Evolutionary conservation across 495 filamentous ascomycete genomes (phyloP).

Genomic region (Darksidea phi): DNA sequence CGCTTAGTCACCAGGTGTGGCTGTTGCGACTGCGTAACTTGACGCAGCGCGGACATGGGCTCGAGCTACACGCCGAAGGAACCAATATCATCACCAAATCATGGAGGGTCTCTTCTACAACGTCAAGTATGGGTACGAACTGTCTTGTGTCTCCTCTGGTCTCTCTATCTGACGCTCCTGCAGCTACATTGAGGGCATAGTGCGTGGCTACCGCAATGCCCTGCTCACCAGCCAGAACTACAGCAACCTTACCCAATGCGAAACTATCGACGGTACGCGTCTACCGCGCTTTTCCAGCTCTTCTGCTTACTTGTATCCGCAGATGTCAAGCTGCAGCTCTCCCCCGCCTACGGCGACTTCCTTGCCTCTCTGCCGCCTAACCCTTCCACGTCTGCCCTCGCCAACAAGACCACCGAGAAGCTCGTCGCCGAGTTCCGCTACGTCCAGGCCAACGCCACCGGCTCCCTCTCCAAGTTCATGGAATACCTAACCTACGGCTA

Average conservation of each 20-base stretch:
- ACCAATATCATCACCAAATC: constrained; percentile 5
- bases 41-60: too few species aligned
- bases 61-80: too few species aligned
- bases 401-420: constrained; percentile 95
- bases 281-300: background rate
- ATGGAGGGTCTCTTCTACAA: constrained; percentile 99
- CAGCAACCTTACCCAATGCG: constrained; percentile 95
- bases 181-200: constrained; percentile 94
- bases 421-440: constrained; percentile 97
- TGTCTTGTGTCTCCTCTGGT: background rate
- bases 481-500: constrained; percentile 98
- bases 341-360: constrained; percentile 95
- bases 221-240: constrained; percentile 91
- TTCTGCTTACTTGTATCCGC: constrained; percentile 9
- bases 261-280: constrained; percentile 86
- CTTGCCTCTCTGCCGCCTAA: constrained; percentile 92
- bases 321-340: constrained; percentile 98
- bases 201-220: constrained; percentile 92
- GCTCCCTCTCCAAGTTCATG: constrained; percentile 87
- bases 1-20: too few species aligned
- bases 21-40: too few species aligned
- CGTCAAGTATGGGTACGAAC: constrained; percentile 79
- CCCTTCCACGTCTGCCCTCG: constrained; percentile 92
- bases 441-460: constrained; percentile 84
- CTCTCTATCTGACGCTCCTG: constrained; percentile 26